Conservation (phyloP, 2,329 filamentous ascomycete genomes). For the Stagonosporopsis tanaceti region DNA sequence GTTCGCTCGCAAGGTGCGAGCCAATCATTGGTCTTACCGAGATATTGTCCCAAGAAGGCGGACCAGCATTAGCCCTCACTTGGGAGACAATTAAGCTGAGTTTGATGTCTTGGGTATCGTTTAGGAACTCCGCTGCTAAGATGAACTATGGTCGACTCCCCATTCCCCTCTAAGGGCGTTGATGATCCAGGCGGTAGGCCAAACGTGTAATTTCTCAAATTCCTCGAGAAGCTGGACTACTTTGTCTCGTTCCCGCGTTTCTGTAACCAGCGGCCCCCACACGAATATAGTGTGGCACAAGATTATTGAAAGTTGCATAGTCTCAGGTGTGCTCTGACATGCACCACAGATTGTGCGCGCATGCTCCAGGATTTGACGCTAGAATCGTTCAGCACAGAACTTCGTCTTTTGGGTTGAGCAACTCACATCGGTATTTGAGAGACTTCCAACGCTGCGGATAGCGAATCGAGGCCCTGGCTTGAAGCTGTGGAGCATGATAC, state of each 20-base stretch:
- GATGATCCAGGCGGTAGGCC: constrained; percentile 45
- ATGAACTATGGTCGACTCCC: constrained; percentile 19
- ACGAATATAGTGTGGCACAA: constrained; percentile 41
- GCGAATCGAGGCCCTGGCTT: constrained; percentile 42
- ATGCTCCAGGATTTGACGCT: constrained; percentile 35
- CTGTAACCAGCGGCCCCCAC: constrained; percentile 35
- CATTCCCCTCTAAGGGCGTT: constrained; percentile 38
- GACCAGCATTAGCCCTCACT: not conserved
- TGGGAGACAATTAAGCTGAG: not conserved
- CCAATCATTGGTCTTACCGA: not conserved
- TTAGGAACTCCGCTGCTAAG: not conserved
- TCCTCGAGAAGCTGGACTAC: constrained; percentile 33
- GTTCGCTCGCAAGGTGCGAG: not conserved
- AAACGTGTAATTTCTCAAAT: constrained; percentile 35
- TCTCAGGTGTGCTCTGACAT: constrained; percentile 36
- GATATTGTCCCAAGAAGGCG: not conserved
- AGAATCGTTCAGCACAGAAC: constrained; percentile 19
- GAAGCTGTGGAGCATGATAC: constrained; percentile 41
- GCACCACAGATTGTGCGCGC: constrained; percentile 39
- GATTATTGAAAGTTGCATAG: constrained; percentile 33
- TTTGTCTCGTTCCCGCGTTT: constrained; percentile 29
- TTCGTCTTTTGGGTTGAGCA: not conserved
- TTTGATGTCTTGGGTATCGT: not conserved
- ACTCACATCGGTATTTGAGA: constrained; percentile 35
- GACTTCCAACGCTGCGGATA: constrained; percentile 28